These are phyloP conservation scores for Aspergillus quadricinctus DNA, from an alignment of 2,329 filamentous ascomycete genomes.

Conservation along the genomic window DNA sequence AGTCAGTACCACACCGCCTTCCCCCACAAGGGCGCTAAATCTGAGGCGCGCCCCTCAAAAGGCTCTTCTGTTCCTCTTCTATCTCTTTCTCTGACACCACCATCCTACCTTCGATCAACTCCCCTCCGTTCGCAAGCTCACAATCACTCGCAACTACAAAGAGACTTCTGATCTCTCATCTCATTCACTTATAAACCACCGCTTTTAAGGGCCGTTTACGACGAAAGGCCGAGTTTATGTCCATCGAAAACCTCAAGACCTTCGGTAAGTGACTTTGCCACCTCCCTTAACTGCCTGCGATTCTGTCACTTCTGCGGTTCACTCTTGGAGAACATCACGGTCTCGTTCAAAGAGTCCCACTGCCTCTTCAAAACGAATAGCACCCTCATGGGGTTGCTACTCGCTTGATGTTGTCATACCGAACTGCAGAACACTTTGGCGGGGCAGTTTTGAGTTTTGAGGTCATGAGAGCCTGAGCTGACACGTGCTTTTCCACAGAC, in stretches of 20 bases:
- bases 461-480: constrained; percentile 26
- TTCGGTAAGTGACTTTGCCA: constrained; percentile 64
- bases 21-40: constrained; percentile 22
- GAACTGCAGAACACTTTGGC: constrained; percentile 19
- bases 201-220: constrained; percentile 45
- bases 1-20: constrained; percentile 31
- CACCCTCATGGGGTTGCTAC: background rate
- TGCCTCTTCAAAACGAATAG: background rate
- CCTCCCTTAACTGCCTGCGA: constrained; percentile 14
- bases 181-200: constrained; percentile 27
- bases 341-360: background rate
- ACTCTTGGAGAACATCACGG: background rate
- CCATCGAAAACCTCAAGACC: constrained; percentile 98
- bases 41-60: constrained; percentile 31
- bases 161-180: constrained; percentile 32
- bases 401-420: constrained; percentile 1
- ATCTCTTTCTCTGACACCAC: constrained; percentile 23
- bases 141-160: constrained; percentile 20
- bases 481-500: constrained; percentile 57
- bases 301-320: constrained; percentile 4
- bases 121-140: constrained; percentile 2
- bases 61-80: constrained; percentile 27
- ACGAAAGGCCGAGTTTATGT: constrained; percentile 85
- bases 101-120: constrained; percentile 1
- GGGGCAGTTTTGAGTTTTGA: constrained; percentile 35